A percentile compares a stretch with the other conserved stretches of the same genome.
These are phyloP conservation scores for Byssochlamys sp. DNA, from an alignment of 2,329 filamentous ascomycete species.

Conservation along the genomic window DNA sequence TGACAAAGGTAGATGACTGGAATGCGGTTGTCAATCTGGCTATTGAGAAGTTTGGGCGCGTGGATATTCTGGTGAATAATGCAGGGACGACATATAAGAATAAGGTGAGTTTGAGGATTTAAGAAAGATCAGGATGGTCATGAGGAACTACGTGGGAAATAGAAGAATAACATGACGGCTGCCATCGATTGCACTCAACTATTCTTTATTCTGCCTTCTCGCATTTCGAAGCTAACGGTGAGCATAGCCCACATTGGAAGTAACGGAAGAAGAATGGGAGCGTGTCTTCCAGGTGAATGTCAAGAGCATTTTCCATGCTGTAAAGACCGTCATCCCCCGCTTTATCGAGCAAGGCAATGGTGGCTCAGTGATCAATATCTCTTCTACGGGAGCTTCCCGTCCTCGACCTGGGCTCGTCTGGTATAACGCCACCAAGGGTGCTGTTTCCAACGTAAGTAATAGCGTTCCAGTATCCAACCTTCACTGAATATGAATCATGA, in stretches of 20 bases:
- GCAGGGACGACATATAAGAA: slow-evolving; percentile 35
- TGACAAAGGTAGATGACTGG: slow-evolving; percentile 27
- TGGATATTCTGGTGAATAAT: slow-evolving; percentile 42
- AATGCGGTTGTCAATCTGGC: slow-evolving; percentile 19
- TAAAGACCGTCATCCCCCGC: slow-evolving; percentile 25
- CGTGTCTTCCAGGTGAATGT: slow-evolving; percentile 33
- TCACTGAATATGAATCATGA: background rate
- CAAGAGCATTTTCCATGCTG: slow-evolving; percentile 28
- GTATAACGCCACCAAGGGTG: slow-evolving; percentile 35
- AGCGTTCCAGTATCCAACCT: background rate
- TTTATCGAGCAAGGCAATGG: slow-evolving; percentile 24
- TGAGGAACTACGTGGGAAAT: no score
- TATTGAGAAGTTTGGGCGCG: slow-evolving; percentile 20
- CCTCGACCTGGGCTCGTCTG: slow-evolving; percentile 32
- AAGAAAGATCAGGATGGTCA: background rate
- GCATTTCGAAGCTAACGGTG: background rate
- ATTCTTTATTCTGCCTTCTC: background rate
- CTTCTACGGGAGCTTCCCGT: slow-evolving; percentile 28
- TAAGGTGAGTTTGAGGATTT: slow-evolving; percentile 18
- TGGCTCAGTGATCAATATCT: slow-evolving; percentile 33
- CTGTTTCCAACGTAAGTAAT: slow-evolving; percentile 24
- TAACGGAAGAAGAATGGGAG: slow-evolving; percentile 33
- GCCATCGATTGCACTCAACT: background rate
- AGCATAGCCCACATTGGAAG: slow-evolving; percentile 23
- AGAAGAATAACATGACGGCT: no score